Evolutionary conservation across 441 rosid species (phyloP), one percentile per base, ranked within the genome.

Genomic region (Brassica hybrid): DNA sequence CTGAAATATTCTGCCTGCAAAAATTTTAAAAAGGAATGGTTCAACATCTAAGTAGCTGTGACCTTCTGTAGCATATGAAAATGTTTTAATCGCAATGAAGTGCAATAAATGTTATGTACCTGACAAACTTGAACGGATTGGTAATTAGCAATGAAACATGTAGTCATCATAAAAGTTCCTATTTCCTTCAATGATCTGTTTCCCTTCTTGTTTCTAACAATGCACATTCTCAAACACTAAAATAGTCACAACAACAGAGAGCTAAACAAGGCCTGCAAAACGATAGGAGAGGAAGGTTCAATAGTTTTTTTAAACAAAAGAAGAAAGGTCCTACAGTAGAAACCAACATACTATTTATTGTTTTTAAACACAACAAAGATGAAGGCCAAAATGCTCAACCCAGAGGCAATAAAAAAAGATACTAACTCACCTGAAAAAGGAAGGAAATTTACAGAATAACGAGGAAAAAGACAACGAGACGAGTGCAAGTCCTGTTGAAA

Each of bases 1-100:
- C 98, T 96, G 83, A 94, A 94, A 79, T 94, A 94, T 76, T 93
- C 98, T 48, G 97, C 98, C 98, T 91, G 97, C 62, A 76, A 80
- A 74, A 36, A 69, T 79, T 68, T 76, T 4, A 0, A n/a, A 48
- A 27, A 17, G 1, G 6, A 30, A 65, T n/a, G 54, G 30, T 61
- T 76, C 19, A 52, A 67, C 41, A 58, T 43, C 38, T 21, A 21
- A 21, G 23, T 21, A 27, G 32, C 32, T 27, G 6, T 27, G 3
- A 27, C 32, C 32, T 27, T 27, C 32, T 27, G 32, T 27, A 27
- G 6, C 32, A 27, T 27, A 27, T 27, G 32, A 27, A 27, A 27
- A 27, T 3, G 6, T 27, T 27, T 21, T 21, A 0, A 21, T 21
- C 2, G 23, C 2, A 21, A 21, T 21, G 23, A 21, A 21, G 23